Conservation (phyloP, 164 flowering plant species). For the Magnolia officinalis region DNA sequence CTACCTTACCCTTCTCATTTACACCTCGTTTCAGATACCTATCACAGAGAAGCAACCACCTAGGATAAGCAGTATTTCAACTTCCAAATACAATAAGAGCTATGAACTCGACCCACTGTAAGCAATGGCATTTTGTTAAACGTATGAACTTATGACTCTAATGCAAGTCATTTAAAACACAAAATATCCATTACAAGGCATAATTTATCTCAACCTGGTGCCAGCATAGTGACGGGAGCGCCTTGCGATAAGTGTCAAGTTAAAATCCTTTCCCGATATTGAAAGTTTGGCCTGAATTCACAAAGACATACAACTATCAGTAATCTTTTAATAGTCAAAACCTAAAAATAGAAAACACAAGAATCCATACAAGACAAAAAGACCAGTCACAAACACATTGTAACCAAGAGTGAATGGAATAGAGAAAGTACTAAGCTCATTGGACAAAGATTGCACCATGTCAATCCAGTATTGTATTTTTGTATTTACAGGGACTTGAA, state of each 20-base stretch:
- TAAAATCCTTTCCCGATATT: conserved; percentile 58
- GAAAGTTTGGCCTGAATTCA: conserved; percentile 60
- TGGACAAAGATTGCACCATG: too few relatives aligned
- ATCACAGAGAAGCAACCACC: conserved; percentile 1
- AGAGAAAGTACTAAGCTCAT: too few relatives aligned
- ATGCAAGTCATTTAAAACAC: background rate
- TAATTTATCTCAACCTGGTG: conserved; percentile 61
- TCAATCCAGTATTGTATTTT: too few relatives aligned
- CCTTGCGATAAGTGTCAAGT: conserved; percentile 89
- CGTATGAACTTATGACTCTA: too few relatives aligned
- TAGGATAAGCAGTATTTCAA: background rate
- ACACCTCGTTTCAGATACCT: conserved; percentile 95
- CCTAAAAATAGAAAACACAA: background rate
- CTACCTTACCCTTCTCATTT: conserved; percentile 89
- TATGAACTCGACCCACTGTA: too few relatives aligned
- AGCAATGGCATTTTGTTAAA: too few relatives aligned
- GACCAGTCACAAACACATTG: background rate
- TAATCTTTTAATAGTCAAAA: background rate
- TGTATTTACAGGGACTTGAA: too few relatives aligned
- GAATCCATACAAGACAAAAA: background rate
- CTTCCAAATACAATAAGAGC: background rate
- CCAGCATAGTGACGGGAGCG: conserved; percentile 99
- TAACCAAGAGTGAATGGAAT: too few relatives aligned
- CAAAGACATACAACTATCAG: conserved; percentile 13
- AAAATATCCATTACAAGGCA: background rate